These are phyloP conservation scores for Truncatella angustata DNA, from an alignment of 2,329 filamentous ascomycete species.

Conservation along the genomic window DNA sequence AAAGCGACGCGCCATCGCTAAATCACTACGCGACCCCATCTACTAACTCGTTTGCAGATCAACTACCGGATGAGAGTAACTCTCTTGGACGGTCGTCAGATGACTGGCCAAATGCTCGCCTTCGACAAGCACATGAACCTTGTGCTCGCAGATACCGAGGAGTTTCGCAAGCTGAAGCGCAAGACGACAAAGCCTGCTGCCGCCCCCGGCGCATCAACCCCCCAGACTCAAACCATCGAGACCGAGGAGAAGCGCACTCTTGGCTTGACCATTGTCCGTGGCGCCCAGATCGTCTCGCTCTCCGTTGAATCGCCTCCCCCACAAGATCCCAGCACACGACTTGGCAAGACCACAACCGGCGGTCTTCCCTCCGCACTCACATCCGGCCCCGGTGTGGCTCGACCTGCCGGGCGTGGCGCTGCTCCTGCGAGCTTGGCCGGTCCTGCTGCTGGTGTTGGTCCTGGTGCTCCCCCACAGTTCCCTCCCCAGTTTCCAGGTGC, in stretches of 20 bases:
- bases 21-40: background rate
- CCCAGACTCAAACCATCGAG: slow-evolving; percentile 69
- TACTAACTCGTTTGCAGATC: slow-evolving; percentile 63
- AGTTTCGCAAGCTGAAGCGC: slow-evolving; percentile 88
- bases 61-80: slow-evolving; percentile 99
- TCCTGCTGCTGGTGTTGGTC: slow-evolving; percentile 84
- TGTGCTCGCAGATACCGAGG: slow-evolving; percentile 96
- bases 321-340: slow-evolving; percentile 84
- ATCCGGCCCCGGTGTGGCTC: slow-evolving; percentile 84
- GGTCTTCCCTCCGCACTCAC: slow-evolving; percentile 69
- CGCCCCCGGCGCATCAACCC: slow-evolving; percentile 61
- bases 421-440: slow-evolving; percentile 76
- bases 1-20: background rate
- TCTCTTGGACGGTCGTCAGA: slow-evolving; percentile 89
- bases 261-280: slow-evolving; percentile 89
- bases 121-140: slow-evolving; percentile 99
- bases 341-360: slow-evolving; percentile 73
- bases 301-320: slow-evolving; percentile 95
- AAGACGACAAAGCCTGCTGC: slow-evolving; percentile 68
- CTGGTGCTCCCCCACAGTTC: slow-evolving; percentile 48
- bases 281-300: slow-evolving; percentile 89
- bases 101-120: slow-evolving; percentile 96
- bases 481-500: slow-evolving; percentile 51
- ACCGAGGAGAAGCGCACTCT: slow-evolving; percentile 97
- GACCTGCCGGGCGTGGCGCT: slow-evolving; percentile 83